phyloP scores from a whole-genome alignment of 2,329 filamentous ascomycete species.

The Diaporthe caulivora region DNA sequence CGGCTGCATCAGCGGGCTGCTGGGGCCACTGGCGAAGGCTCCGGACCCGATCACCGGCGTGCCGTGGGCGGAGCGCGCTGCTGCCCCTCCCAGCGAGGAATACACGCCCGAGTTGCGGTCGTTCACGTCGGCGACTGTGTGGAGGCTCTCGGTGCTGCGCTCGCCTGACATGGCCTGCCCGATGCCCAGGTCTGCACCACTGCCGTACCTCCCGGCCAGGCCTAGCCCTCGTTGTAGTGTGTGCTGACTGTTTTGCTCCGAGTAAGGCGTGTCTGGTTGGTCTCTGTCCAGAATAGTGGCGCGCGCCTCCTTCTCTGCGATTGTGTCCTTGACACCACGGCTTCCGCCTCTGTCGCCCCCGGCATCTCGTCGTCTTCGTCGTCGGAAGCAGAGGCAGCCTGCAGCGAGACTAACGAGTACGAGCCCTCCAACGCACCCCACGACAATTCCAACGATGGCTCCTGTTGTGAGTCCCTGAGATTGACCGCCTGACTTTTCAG shows the following conservation, averaged over 20 bases:
- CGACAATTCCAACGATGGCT: conserved; percentile 61
- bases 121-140: neutral
- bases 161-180: conserved; percentile 8
- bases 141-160: neutral
- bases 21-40: conserved; percentile 24
- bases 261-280: conserved; percentile 58
- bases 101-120: conserved; percentile 28
- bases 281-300: conserved; percentile 50
- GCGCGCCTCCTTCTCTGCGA: conserved; percentile 60
- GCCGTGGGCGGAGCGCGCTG: conserved; percentile 40
- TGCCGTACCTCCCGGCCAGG: conserved; percentile 31
- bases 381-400: conserved; percentile 59
- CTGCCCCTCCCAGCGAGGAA: conserved; percentile 34
- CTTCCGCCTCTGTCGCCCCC: conserved; percentile 23
- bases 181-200: conserved; percentile 20
- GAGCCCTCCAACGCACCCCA: conserved; percentile 55
- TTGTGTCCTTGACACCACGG: conserved; percentile 50
- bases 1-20: conserved; percentile 36
- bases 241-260: conserved; percentile 53
- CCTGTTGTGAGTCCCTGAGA: conserved; percentile 53
- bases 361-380: conserved; percentile 35
- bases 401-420: conserved; percentile 53
- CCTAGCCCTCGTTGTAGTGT: conserved; percentile 26
- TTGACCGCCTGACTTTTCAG: neutral
- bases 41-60: conserved; percentile 11